Percentiles rank a stretch among this genome's conserved stretches.
These are phyloP conservation scores for Lipomyces mesembrius DNA, from an alignment of 805 yeast species.

Conservation along the genomic window DNA sequence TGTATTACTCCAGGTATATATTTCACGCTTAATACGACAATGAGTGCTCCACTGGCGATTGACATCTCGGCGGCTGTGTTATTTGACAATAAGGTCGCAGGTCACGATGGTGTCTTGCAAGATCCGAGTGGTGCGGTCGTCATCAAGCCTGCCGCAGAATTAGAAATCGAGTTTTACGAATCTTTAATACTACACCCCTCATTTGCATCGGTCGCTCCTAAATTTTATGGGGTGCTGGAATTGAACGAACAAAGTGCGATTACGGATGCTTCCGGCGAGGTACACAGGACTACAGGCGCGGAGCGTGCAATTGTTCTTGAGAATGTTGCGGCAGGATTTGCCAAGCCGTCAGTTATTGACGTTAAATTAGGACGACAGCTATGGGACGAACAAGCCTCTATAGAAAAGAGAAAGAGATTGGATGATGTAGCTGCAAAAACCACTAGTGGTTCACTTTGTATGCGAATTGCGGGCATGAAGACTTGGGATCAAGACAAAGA, in stretches of 20 bases:
- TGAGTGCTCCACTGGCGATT: slow-evolving; percentile 2
- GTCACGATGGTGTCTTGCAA: slow-evolving; percentile 80
- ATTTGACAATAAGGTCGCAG: slow-evolving; percentile 70
- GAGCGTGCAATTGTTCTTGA: slow-evolving; percentile 61
- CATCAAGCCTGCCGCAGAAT: slow-evolving; percentile 65
- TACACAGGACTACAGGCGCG: slow-evolving; percentile 35
- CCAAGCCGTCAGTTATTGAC: slow-evolving; percentile 75
- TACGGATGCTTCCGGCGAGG: slow-evolving; percentile 31
- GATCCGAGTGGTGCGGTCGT: slow-evolving; percentile 69
- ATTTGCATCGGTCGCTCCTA: slow-evolving; percentile 54
- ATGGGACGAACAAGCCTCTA: slow-evolving; percentile 61
- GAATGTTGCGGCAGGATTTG: slow-evolving; percentile 66
- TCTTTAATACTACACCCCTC: slow-evolving; percentile 40
- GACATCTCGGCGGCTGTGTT: slow-evolving; percentile 22
- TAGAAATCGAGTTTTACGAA: slow-evolving; percentile 79
- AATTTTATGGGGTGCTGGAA: slow-evolving; percentile 62
- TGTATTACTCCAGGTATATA: not conserved
- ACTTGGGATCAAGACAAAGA: slow-evolving; percentile 44
- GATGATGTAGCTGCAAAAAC: slow-evolving; percentile 67
- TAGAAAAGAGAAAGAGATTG: slow-evolving; percentile 67
- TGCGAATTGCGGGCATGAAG: slow-evolving; percentile 90
- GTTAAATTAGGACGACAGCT: slow-evolving; percentile 77
- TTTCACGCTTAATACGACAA: not conserved
- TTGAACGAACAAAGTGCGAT: slow-evolving; percentile 50
- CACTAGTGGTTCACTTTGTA: slow-evolving; percentile 77